Evolutionary conservation across 2,329 filamentous ascomycete genomes (phyloP), one percentile per base, ranked within the genome.

Genomic region (Coniochaeta prunicola): DNA sequence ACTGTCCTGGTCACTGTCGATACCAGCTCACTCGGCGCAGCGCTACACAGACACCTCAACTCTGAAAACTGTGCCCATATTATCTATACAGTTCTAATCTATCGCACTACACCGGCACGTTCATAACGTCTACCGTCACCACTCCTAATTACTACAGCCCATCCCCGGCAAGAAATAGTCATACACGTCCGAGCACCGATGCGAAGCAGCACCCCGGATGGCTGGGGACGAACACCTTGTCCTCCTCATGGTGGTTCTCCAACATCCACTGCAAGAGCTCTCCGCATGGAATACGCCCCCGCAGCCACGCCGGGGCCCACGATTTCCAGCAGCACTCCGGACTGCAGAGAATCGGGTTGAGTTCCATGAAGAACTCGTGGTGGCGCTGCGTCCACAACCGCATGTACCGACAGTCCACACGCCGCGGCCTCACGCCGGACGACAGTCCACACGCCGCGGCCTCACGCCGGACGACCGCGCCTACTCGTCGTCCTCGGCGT

Each of bases 401-500:
- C 15, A 38, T 38, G 6, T 38, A n/a, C 2, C 36, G 36, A n/a
- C 36, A 38, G 15, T n/a, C 9, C 15, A 38, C 36, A 26, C 6
- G 40, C 40, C 24, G 24, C 40, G 19, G 19, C 13, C 5, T 40
- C 6, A 9, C 36, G 36, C 45, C 7, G 7, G 28, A 34, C 7
- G 31, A 55, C 53, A 38, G 15, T n/a, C 9, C 15, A 38, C 36
- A 26, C 6, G 40, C 40, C 24, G 24, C 40, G 19, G 19, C 13
- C 5, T 40, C 6, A 9, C 36, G 36, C 45, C 7, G 7, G 28
- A 34, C 7, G 31, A 55, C 53, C 17, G 12, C 50, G 13, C 13
- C 28, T 73, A 68, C 36, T 79, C 77, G 17, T 78, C 74, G 33
- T 79, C 78, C 50, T 84, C 85, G 2, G 78, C 81, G 58, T 91